Evolutionary conservation across 176 grass and related monocot genomes (phyloP), one percentile per base, ranked within the genome.

Genomic region (Guadua angustifolia): DNA sequence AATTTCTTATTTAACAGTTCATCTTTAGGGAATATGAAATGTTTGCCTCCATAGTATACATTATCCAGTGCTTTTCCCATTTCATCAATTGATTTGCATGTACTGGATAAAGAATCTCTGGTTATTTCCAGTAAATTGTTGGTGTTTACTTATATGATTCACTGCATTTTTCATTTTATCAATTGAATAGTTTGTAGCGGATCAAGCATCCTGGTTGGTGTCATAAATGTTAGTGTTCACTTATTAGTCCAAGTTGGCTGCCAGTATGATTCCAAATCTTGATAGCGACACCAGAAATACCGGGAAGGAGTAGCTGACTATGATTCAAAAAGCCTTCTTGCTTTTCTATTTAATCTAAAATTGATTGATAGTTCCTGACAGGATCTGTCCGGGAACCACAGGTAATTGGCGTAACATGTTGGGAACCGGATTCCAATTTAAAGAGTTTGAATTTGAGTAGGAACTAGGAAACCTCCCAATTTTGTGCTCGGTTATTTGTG

Each of bases 1-100:
- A 86, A 5, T 82, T 32, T 16, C 12, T 75, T 72, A 19, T 66
- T 78, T 40, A 70, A 25, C 25, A 66, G 25, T 66, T 86, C 4
- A 68, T 63, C 38, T 66, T 63, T 1, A 61, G 42, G 13, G 5
- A 26, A 44, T 74, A 35, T 25, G 6, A 36, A 33, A 72, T 45
- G 8, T 16, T 50, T 70, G 1, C 47, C 59, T 77, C n/a, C 2
- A 40, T 50, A 72, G 26, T 72, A 51, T 16, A 43, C 43, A 71
- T 55, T 75, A 17, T 89, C 16, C 22, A 62, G 26, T 29, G 26
- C 15, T 60, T 39, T 81, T 50, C 8, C 53, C 19, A 29, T 50
- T 36, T 84, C 25, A 66, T 56, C 55, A 73, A 19, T 43, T 60
- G 7, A 85, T 32, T 60, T 32, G 10, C 42, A 74, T 79, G 25